Percentiles rank a stretch among this genome's conserved stretches.
Evolutionary conservation across 768 basidiomycete species (phyloP).

Genomic region (Russula emetica): DNA sequence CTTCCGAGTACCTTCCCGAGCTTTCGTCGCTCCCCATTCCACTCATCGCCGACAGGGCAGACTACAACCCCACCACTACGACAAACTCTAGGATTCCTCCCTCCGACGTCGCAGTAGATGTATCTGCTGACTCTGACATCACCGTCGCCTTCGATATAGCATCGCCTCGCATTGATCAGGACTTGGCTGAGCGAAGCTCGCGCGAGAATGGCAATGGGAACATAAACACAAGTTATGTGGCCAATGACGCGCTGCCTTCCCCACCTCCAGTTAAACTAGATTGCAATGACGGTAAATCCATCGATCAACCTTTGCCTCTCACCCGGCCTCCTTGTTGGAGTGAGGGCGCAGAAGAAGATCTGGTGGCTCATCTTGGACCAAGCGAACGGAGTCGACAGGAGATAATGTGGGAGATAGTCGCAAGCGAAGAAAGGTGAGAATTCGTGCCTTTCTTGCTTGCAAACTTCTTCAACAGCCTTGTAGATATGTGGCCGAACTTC

Average conservation of each 20-base stretch:
- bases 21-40: constrained; percentile 48
- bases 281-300: constrained; percentile 46
- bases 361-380: constrained; percentile 88
- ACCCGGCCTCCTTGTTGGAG: constrained; percentile 88
- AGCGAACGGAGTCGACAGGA: constrained; percentile 93
- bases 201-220: constrained; percentile 41
- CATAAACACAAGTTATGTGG: constrained; percentile 30
- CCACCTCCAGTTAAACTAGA: constrained; percentile 52
- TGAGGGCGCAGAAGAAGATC: constrained; percentile 88
- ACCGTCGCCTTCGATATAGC: constrained; percentile 23
- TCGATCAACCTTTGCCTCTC: constrained; percentile 65
- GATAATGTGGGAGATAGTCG: constrained; percentile 94
- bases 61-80: constrained; percentile 26
- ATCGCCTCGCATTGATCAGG: constrained; percentile 31
- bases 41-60: constrained; percentile 43
- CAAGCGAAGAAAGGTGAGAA: constrained; percentile 85
- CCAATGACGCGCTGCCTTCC: constrained; percentile 51
- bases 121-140: constrained; percentile 17
- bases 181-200: constrained; percentile 36
- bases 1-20: constrained; percentile 71
- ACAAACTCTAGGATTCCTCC: constrained; percentile 29
- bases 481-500: constrained; percentile 89
- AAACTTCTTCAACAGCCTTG: not conserved
- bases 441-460: constrained; percentile 25
- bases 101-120: constrained; percentile 24